Base-by-base conservation (phyloP, 108 stramenopile species). In the Fragilaria crotonensis region DNA sequence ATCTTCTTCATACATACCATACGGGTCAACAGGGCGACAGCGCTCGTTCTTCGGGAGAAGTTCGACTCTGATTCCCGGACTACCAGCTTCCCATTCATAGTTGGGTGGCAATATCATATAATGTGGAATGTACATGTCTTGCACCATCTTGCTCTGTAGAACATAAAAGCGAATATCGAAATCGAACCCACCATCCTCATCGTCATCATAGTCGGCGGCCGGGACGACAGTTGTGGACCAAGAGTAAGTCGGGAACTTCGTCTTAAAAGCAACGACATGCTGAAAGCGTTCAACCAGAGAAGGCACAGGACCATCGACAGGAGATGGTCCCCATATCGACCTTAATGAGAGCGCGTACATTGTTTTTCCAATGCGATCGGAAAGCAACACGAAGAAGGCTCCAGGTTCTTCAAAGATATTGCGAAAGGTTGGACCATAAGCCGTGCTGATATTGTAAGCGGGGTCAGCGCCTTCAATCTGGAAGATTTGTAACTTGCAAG, bases 211-310 rank as follows among this genome's bases (percentile, higher is more conserved):
- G 46, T 70, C 55, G 25, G 55, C 45, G 14, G 79, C 48, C 29
- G 64, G 63, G 14, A 58, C 46, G 29, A 59, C 66, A 30, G 69
- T 62, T 7, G 83, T 71, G 36, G 63, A 70, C 67, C 75, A 75
- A 3, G 84, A 84, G 45, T 80, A 84, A 17, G 77, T 67, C 14
- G 89, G 84, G 73, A 81, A 71, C 31, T 73, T 67, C 5, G 80
- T 66, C 4, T 62, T 50, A 60, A 91, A 76, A n/a, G 84, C 80
- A 19, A 85, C 84, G 45, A 87, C 64, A 59, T 85, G 85, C 54
- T 87, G 80, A 45, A 71, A 75, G 26, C 89, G 85, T 41, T 56
- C 77, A 20, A 76, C 81, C 7, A 64, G 45, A 0, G 73, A 68
- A 1, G 63, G 25, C 22, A 63, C 31, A 11, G 49, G 19, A 30